These are phyloP conservation scores for Verticillium nonalfalfae DNA, from an alignment of 2,329 filamentous ascomycete species.

Conservation along the genomic window DNA sequence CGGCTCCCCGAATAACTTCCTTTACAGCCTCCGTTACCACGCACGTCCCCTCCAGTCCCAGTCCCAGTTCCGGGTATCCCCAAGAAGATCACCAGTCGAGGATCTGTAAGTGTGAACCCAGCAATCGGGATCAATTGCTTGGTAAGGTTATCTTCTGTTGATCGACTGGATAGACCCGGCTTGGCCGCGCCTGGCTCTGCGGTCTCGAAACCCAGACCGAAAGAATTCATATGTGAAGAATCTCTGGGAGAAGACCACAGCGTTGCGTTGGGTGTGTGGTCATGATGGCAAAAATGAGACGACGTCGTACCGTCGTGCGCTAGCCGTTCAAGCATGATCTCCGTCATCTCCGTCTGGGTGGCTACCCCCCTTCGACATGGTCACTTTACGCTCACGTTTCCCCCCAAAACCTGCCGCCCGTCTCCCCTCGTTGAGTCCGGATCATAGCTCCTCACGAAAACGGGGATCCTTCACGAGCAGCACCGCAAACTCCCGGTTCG, in stretches of 20 bases:
- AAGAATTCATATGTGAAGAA: not conserved
- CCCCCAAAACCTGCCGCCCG: not conserved
- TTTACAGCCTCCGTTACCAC: not conserved
- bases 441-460: not conserved
- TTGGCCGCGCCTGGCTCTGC: not conserved
- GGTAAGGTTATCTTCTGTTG: not conserved
- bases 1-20: not conserved
- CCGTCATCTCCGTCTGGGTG: not conserved
- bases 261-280: not conserved
- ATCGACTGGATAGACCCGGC: not conserved
- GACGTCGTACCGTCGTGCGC: not conserved
- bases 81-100: not conserved
- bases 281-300: not conserved
- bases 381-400: not conserved
- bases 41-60: not conserved
- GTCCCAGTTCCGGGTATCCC: not conserved
- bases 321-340: not conserved
- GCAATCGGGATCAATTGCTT: not conserved
- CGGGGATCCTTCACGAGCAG: not conserved
- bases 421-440: not conserved
- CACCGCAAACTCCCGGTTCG: not conserved
- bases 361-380: not conserved
- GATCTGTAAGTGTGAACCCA: not conserved
- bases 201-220: not conserved
- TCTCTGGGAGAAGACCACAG: not conserved